phyloP scores from a whole-genome alignment of 768 basidiomycete genomes.

The Leucocoprinus sp. region DNA sequence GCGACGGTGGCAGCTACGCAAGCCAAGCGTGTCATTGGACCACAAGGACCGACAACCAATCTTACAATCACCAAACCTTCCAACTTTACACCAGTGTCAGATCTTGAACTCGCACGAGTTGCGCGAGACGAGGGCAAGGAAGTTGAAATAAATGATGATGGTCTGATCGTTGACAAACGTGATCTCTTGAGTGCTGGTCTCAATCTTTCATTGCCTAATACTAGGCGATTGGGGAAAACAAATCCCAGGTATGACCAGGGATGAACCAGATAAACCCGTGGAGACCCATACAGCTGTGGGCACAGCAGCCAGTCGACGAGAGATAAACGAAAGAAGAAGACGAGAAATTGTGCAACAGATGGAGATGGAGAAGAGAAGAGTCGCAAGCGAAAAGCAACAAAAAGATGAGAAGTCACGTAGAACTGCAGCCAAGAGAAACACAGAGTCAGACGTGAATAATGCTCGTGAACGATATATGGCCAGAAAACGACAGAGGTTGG shows the following conservation, averaged over 20 bases:
- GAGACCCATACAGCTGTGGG: constrained; percentile 74
- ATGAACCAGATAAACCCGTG: constrained; percentile 21
- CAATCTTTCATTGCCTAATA: constrained; percentile 81
- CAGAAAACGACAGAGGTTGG: constrained; percentile 72
- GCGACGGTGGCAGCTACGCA: constrained; percentile 74
- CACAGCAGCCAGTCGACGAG: constrained; percentile 66
- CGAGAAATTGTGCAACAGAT: constrained; percentile 75
- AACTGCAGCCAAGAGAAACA: constrained; percentile 67
- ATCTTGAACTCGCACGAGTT: constrained; percentile 61
- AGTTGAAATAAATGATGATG: constrained; percentile 94
- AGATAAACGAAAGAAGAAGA: constrained; percentile 78
- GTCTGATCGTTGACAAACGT: constrained; percentile 94
- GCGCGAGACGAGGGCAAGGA: constrained; percentile 72
- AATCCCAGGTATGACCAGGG: constrained; percentile 17
- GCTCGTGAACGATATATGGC: constrained; percentile 70
- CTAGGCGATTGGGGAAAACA: constrained; percentile 56
- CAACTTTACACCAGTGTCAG: constrained; percentile 54
- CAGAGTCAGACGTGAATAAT: constrained; percentile 60
- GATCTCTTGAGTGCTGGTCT: constrained; percentile 87
- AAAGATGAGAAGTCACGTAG: constrained; percentile 62
- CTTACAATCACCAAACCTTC: constrained; percentile 71
- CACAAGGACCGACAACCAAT: constrained; percentile 54
- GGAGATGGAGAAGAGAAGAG: constrained; percentile 60
- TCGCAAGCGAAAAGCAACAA: constrained; percentile 46
- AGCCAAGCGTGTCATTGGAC: constrained; percentile 51